These are phyloP conservation scores for Hyaloscypha bicolor DNA, from an alignment of 495 filamentous ascomycete genomes.

Conservation along the genomic window DNA sequence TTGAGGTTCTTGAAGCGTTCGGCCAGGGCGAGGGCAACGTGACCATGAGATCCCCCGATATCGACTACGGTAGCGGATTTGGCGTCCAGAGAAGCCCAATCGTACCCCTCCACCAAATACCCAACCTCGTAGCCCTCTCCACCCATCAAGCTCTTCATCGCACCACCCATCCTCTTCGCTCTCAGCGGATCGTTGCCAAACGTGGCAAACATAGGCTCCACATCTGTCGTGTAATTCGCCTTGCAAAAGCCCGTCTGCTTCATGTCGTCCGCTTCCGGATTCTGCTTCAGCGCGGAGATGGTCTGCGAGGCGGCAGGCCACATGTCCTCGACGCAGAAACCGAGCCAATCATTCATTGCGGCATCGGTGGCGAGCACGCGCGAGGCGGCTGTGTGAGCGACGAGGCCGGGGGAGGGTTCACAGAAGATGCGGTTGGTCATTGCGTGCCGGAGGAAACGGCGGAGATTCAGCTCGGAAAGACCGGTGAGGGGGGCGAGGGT, in stretches of 20 bases:
- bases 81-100: constrained; percentile 44
- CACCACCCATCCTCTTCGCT: constrained; percentile 51
- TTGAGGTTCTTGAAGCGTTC: constrained; percentile 45
- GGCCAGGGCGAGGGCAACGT: constrained; percentile 53
- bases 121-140: constrained; percentile 52
- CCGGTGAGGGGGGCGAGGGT: constrained; percentile 44
- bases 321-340: constrained; percentile 53
- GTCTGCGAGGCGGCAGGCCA: constrained; percentile 43
- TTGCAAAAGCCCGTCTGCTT: constrained; percentile 52
- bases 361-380: constrained; percentile 46
- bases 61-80: constrained; percentile 51
- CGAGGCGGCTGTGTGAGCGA: constrained; percentile 56
- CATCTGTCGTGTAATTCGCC: constrained; percentile 47
- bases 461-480: constrained; percentile 47
- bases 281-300: constrained; percentile 35
- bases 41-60: constrained; percentile 57
- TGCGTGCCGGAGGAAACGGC: constrained; percentile 55
- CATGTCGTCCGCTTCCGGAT: constrained; percentile 43
- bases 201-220: constrained; percentile 53
- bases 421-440: constrained; percentile 60
- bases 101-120: constrained; percentile 48
- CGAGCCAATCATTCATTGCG: constrained; percentile 50
- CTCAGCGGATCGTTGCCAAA: constrained; percentile 47
- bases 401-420: constrained; percentile 49
- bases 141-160: constrained; percentile 52